Conservation (phyloP, 2,329 filamentous ascomycete genomes). For the Davidsoniella australis region DNA sequence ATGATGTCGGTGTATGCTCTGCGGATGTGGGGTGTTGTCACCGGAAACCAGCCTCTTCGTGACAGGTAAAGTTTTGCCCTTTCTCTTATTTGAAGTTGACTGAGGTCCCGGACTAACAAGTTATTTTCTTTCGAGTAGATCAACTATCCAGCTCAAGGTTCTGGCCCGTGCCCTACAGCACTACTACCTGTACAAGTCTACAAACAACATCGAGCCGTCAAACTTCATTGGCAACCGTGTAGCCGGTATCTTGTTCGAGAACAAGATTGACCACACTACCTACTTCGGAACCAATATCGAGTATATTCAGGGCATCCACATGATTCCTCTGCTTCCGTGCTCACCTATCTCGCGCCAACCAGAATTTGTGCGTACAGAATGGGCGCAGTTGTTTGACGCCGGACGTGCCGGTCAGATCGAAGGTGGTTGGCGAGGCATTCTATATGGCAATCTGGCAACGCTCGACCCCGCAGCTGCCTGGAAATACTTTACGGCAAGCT, state of each 20-base stretch:
- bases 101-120: not conserved
- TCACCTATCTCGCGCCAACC: slow-evolving; percentile 48
- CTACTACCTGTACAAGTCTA: slow-evolving; percentile 65
- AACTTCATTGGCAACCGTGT: slow-evolving; percentile 70
- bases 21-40: slow-evolving; percentile 82
- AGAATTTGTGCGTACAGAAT: slow-evolving; percentile 66
- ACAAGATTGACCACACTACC: slow-evolving; percentile 85
- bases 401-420: slow-evolving; percentile 45
- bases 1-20: slow-evolving; percentile 71
- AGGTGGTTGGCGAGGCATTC: slow-evolving; percentile 72
- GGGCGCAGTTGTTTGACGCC: slow-evolving; percentile 59
- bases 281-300: slow-evolving; percentile 65
- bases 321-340: slow-evolving; percentile 57
- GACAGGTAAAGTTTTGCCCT: slow-evolving; percentile 32
- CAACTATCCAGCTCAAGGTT: slow-evolving; percentile 70
- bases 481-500: slow-evolving; percentile 51
- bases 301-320: slow-evolving; percentile 64
- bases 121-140: slow-evolving; percentile 22
- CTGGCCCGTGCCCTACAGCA: slow-evolving; percentile 54
- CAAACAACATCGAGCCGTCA: slow-evolving; percentile 53
- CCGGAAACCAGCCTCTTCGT: slow-evolving; percentile 63
- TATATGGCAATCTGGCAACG: slow-evolving; percentile 69
- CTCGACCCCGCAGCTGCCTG: slow-evolving; percentile 54
- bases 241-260: slow-evolving; percentile 65
- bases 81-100: not conserved